These are phyloP conservation scores for Chalciporus sphaerocephalus DNA, from an alignment of 768 basidiomycete species.

Conservation along the genomic window DNA sequence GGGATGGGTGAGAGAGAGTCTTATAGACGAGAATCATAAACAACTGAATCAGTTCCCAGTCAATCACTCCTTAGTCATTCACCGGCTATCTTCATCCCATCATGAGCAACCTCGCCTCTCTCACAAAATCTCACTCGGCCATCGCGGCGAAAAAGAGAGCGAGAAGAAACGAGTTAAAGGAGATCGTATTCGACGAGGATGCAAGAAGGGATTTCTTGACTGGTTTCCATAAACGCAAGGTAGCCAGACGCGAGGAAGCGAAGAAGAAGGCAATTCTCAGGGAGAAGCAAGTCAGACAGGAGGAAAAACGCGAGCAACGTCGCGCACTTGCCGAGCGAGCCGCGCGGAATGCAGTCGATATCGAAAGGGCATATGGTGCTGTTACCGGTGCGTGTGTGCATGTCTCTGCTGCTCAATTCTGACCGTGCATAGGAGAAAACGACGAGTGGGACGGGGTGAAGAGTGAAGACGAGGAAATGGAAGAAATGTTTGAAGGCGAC, in stretches of 20 bases:
- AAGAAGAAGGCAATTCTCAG: slow-evolving; percentile 69
- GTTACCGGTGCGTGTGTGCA: slow-evolving; percentile 36
- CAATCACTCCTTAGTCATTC: slow-evolving; percentile 20
- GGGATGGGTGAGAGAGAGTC: slow-evolving; percentile 34
- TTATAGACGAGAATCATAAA: too few relatives aligned
- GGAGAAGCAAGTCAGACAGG: slow-evolving; percentile 71
- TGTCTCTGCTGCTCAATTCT: slow-evolving; percentile 3
- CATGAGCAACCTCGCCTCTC: slow-evolving; percentile 45
- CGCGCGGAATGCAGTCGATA: slow-evolving; percentile 65
- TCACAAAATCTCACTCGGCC: slow-evolving; percentile 61
- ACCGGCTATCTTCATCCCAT: slow-evolving; percentile 6
- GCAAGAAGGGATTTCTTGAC: slow-evolving; percentile 85
- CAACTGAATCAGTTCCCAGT: slow-evolving; percentile 23
- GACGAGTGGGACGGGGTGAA: slow-evolving; percentile 48
- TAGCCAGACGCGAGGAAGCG: slow-evolving; percentile 75
- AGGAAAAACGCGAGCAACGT: slow-evolving; percentile 79
- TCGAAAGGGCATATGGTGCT: slow-evolving; percentile 71
- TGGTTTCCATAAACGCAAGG: slow-evolving; percentile 90
- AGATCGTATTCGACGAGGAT: slow-evolving; percentile 83
- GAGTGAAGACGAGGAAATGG: slow-evolving; percentile 36
- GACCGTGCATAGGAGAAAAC: slow-evolving; percentile 27
- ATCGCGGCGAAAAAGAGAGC: slow-evolving; percentile 66
- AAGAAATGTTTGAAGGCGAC: slow-evolving; percentile 77
- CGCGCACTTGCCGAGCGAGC: slow-evolving; percentile 75
- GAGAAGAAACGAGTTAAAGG: slow-evolving; percentile 64